These are phyloP conservation scores for Nasturtium officinale DNA, from an alignment of 345 rosid species.

Conservation along the genomic window DNA sequence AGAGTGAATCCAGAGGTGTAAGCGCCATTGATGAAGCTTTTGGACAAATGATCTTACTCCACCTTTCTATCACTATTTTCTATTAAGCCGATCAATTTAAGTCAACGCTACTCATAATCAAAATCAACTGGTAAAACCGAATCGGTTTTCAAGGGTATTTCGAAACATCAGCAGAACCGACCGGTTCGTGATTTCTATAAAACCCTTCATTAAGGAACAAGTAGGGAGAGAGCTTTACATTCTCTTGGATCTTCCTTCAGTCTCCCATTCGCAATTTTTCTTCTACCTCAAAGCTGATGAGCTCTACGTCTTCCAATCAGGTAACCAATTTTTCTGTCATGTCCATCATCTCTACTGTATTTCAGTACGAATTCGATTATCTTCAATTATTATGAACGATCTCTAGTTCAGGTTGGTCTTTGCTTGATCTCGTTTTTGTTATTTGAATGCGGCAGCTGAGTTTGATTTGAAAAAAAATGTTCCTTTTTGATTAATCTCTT, in stretches of 20 bases:
- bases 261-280: constrained; percentile 17
- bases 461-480: constrained; percentile 1
- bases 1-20: constrained; percentile 16
- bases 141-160: not conserved
- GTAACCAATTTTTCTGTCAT: constrained; percentile 15
- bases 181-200: not conserved
- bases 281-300: constrained; percentile 23
- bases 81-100: constrained; percentile 13
- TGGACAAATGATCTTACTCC: constrained; percentile 2
- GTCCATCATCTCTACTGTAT: not conserved
- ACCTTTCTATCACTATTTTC: constrained; percentile 10
- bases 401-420: constrained; percentile 1
- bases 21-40: constrained; percentile 42
- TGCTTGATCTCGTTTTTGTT: constrained; percentile 9
- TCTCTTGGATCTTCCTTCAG: not conserved
- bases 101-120: constrained; percentile 23
- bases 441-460: not conserved
- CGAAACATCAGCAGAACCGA: not conserved
- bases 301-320: constrained; percentile 28
- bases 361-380: not conserved
- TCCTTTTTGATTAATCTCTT: constrained; percentile 15
- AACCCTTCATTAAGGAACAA: not conserved
- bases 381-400: not conserved
- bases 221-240: not conserved
- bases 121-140: not conserved